Evolutionary conservation across 768 basidiomycete species (phyloP).

Genomic region (Suillus plorans): DNA sequence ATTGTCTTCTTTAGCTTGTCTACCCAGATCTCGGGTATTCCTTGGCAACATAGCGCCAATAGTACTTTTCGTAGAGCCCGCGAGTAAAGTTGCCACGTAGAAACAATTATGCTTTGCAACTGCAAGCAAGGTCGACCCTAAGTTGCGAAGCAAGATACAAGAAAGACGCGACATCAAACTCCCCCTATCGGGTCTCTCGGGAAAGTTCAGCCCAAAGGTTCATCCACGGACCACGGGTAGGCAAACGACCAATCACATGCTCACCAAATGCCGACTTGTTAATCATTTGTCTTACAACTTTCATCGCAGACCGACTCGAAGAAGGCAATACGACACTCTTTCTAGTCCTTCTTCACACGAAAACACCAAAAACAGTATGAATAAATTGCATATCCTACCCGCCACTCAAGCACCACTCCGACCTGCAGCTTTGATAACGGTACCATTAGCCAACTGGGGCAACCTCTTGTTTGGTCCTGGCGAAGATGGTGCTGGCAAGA

Average conservation of each 20-base stretch:
- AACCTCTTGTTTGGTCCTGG: constrained; percentile 41
- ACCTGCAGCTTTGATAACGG: constrained; percentile 62
- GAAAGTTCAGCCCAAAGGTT: background rate
- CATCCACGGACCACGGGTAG: constrained; percentile 4
- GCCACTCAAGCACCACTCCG: constrained; percentile 53
- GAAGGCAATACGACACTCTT: background rate
- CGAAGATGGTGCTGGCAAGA: constrained; percentile 60
- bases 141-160: background rate
- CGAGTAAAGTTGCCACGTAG: background rate
- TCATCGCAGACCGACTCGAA: background rate
- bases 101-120: background rate
- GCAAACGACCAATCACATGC: constrained; percentile 9
- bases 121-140: background rate
- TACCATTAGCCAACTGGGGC: constrained; percentile 43
- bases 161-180: background rate
- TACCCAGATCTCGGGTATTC: background rate
- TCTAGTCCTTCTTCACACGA: background rate
- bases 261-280: background rate
- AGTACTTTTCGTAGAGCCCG: too few species aligned
- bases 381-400: background rate
- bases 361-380: constrained; percentile 1
- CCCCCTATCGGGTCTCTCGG: background rate
- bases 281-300: background rate
- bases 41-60: background rate
- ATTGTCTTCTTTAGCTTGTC: background rate